Percentiles rank a stretch among this genome's conserved stretches.
phyloP scores from a whole-genome alignment of 163 green algal species.

The Trebouxia gelatinosa region DNA sequence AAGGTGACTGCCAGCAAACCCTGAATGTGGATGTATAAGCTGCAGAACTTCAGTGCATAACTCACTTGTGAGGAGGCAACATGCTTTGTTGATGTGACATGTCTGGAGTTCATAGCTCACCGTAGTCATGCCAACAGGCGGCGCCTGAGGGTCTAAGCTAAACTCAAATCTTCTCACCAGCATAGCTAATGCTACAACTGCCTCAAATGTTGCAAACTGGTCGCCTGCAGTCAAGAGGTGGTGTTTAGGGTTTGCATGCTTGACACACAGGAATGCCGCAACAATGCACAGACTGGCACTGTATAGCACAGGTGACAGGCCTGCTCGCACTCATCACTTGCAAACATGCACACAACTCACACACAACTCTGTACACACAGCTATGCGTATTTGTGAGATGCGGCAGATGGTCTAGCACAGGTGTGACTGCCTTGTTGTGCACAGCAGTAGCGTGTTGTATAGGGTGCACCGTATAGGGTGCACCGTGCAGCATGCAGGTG shows the following conservation, averaged over 20 bases:
- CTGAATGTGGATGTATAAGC: neutral
- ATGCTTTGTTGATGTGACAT: neutral
- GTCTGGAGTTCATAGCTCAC: neutral
- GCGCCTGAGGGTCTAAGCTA: constrained; percentile 56
- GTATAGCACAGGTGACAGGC: no score
- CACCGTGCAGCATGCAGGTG: no score
- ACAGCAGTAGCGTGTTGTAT: no score
- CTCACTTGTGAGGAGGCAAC: neutral
- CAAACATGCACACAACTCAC: no score
- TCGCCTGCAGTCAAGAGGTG: constrained; percentile 57
- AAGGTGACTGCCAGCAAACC: neutral
- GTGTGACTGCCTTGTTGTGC: no score
- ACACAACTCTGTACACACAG: no score
- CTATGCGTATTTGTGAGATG: no score
- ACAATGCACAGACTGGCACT: no score
- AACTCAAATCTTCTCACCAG: constrained; percentile 85
- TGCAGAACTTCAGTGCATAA: neutral
- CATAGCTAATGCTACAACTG: constrained; percentile 76
- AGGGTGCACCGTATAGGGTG: no score
- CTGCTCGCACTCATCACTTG: no score
- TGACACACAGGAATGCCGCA: neutral
- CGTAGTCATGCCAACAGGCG: constrained; percentile 43
- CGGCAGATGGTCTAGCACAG: no score
- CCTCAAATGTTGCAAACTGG: constrained; percentile 95
- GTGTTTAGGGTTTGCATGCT: neutral